These are phyloP conservation scores for Triticum turgidum DNA, from an alignment of 176 grass and related monocot species.

Conservation along the genomic window DNA sequence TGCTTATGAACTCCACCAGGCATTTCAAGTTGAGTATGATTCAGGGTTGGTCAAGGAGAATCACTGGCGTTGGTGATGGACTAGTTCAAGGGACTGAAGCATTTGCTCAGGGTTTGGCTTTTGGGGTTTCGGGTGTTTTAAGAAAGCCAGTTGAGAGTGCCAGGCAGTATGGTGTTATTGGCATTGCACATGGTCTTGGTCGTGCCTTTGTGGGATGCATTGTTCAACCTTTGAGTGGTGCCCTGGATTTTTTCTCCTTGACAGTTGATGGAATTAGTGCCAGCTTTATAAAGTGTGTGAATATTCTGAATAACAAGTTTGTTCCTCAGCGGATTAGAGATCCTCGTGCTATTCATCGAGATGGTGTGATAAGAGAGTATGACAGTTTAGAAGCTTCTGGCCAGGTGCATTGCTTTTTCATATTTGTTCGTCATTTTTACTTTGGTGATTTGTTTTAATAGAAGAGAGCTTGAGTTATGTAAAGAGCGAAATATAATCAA, in stretches of 20 bases:
- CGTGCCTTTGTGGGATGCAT: constrained; percentile 90
- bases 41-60: constrained; percentile 83
- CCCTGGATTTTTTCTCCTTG: constrained; percentile 84
- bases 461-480: constrained; percentile 11
- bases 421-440: not conserved
- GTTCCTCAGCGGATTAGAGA: constrained; percentile 65
- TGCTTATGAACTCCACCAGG: constrained; percentile 22
- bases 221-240: constrained; percentile 94
- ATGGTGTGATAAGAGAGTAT: constrained; percentile 87
- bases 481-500: not conserved
- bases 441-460: constrained; percentile 2
- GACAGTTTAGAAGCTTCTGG: constrained; percentile 67
- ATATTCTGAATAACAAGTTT: constrained; percentile 88
- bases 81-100: constrained; percentile 93
- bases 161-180: constrained; percentile 80
- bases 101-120: constrained; percentile 94
- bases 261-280: constrained; percentile 90
- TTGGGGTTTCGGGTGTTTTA: constrained; percentile 94
- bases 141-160: constrained; percentile 93
- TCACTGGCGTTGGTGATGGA: constrained; percentile 91
- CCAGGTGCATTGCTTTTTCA: constrained; percentile 56
- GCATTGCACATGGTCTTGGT: constrained; percentile 89
- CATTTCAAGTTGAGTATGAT: constrained; percentile 28
- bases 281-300: constrained; percentile 82
- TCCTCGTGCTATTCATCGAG: constrained; percentile 74